Conservation (phyloP, 106 monocot species). For the Dendrobium officinale region DNA sequence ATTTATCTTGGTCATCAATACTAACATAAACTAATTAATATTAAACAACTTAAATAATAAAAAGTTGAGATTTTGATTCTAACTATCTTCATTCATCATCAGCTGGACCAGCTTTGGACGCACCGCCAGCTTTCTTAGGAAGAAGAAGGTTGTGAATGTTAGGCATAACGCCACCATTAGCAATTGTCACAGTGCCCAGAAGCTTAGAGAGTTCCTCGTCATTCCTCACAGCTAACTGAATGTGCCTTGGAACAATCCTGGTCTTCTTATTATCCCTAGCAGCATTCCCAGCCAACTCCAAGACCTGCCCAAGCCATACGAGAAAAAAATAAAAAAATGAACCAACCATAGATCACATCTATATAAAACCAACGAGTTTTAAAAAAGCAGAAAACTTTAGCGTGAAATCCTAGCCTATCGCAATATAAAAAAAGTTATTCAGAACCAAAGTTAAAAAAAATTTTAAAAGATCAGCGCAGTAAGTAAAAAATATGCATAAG, state of each 20-base stretch:
- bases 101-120: neutral
- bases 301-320: neutral
- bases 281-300: constrained; percentile 8
- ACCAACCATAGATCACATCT: no score
- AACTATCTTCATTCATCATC: constrained; percentile 1
- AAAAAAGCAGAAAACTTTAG: neutral
- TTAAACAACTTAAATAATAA: neutral
- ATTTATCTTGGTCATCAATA: neutral
- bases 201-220: constrained; percentile 5
- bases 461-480: no score
- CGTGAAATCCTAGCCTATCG: no score
- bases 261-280: constrained; percentile 7
- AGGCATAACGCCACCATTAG: constrained; percentile 5
- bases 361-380: neutral
- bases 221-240: constrained; percentile 5
- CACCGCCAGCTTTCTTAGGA: neutral
- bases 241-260: constrained; percentile 9
- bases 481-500: no score
- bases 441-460: no score
- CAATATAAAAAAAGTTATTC: no score
- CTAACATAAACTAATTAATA: neutral
- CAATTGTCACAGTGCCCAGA: neutral
- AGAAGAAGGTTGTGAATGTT: constrained; percentile 8
- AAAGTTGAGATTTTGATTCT: neutral
- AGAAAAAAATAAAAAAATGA: neutral